A percentile compares a stretch with the other conserved stretches of the same genome.
These are phyloP conservation scores for Colletotrichum sublineola DNA, from an alignment of 2,329 filamentous ascomycete genomes.

Conservation along the genomic window DNA sequence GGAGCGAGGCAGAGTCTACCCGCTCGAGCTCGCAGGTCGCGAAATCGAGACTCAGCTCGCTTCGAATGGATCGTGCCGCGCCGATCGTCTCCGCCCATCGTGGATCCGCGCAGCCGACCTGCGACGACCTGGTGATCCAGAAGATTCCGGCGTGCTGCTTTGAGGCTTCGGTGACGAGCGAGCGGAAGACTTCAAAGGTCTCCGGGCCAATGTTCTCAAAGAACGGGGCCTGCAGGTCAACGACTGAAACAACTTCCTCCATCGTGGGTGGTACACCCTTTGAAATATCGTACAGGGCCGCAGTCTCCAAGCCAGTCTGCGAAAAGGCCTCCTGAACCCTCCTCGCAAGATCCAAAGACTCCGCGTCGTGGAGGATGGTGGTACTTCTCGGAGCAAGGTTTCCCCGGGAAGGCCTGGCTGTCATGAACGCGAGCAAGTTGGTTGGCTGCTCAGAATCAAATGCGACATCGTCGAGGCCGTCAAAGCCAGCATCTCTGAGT, in stretches of 20 bases:
- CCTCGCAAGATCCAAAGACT: slow-evolving; percentile 1
- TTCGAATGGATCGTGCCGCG: slow-evolving; percentile 43
- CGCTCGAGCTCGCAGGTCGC: slow-evolving; percentile 24
- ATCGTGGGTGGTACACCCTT: not conserved
- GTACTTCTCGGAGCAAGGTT: not conserved
- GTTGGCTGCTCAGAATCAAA: slow-evolving; percentile 43
- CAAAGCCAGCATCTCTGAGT: slow-evolving; percentile 47
- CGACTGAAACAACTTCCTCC: slow-evolving; percentile 34
- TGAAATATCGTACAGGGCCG: slow-evolving; percentile 9
- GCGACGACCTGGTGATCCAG: slow-evolving; percentile 46
- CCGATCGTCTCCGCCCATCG: slow-evolving; percentile 44
- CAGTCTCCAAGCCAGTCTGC: too few species aligned
- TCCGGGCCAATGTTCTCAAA: slow-evolving; percentile 36
- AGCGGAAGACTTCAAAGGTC: slow-evolving; percentile 39
- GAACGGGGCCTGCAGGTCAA: slow-evolving; percentile 43
- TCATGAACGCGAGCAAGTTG: slow-evolving; percentile 35
- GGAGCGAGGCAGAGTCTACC: not conserved
- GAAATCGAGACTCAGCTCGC: slow-evolving; percentile 39
- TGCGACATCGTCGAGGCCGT: slow-evolving; percentile 44
- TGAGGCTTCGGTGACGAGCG: slow-evolving; percentile 19
- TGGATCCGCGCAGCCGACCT: slow-evolving; percentile 44
- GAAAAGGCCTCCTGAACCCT: not conserved
- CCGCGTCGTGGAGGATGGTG: slow-evolving; percentile 12
- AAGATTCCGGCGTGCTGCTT: slow-evolving; percentile 39
- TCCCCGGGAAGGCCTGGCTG: slow-evolving; percentile 3